A percentile compares a stretch with the other conserved stretches of the same genome.
These are phyloP conservation scores for Mycena rebaudengoi DNA, from an alignment of 768 basidiomycete species.

Conservation along the genomic window DNA sequence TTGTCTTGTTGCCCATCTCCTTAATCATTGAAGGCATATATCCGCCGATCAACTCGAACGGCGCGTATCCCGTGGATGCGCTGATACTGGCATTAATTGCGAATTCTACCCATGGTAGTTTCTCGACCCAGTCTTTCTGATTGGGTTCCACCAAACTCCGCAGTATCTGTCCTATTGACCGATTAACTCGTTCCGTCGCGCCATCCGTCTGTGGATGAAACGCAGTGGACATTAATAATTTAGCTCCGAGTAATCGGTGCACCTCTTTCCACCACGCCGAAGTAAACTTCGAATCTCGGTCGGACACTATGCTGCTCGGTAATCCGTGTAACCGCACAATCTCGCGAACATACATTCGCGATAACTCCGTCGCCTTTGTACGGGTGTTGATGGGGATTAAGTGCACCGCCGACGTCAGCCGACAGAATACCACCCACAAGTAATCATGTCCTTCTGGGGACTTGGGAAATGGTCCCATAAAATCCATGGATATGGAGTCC, in stretches of 20 bases:
- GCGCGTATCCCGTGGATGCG: constrained; percentile 43
- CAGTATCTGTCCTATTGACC: constrained; percentile 42
- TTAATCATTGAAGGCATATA: constrained; percentile 35
- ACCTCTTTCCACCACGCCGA: constrained; percentile 51
- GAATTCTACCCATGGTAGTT: not conserved
- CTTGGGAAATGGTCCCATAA: constrained; percentile 34
- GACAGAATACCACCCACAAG: constrained; percentile 39
- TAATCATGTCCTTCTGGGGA: constrained; percentile 33
- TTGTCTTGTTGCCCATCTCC: not conserved
- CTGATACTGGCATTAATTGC: constrained; percentile 36
- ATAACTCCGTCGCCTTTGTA: constrained; percentile 43
- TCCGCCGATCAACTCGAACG: constrained; percentile 39
- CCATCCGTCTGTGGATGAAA: constrained; percentile 56
- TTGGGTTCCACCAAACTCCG: constrained; percentile 32
- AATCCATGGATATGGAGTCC: constrained; percentile 33
- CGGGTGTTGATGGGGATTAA: constrained; percentile 37
- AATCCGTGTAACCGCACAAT: constrained; percentile 50
- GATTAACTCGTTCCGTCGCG: constrained; percentile 44
- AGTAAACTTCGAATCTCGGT: constrained; percentile 52
- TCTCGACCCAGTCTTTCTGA: constrained; percentile 27
- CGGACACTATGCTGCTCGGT: constrained; percentile 47
- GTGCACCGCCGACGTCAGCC: constrained; percentile 32
- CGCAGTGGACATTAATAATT: constrained; percentile 45
- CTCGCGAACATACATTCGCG: constrained; percentile 43
- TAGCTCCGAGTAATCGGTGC: constrained; percentile 36